Evolutionary conservation across 2,329 filamentous ascomycete genomes (phyloP), one percentile per base, ranked within the genome.

Genomic region (Cladosporium velox): DNA sequence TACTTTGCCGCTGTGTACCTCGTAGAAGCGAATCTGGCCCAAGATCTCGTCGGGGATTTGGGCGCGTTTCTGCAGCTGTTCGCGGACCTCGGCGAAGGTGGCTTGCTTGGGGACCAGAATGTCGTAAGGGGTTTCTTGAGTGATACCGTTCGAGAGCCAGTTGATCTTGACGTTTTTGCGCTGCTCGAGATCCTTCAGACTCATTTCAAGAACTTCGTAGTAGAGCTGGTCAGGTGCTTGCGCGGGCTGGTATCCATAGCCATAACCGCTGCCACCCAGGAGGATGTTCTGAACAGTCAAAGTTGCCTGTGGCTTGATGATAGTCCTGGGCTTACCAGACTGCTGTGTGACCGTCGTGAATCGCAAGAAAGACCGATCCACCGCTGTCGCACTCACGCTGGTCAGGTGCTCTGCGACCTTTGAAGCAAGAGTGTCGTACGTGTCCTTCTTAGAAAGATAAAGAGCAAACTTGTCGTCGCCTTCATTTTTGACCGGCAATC

Each of bases 151-250:
- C 49, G 90, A 91, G 55, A 99, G 82, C 88, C 91, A 94, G 1
- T 85, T 91, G 58, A 99, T 81, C 77, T 91, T 94, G 69, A 98
- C 82, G 66, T 83, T 87, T 82, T 96, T 97, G 82, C 96, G 95
- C 65, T 91, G 95, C 75, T 99, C 95, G 52, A 96, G 84, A 78
- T 99, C 96, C 28, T 91, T 91, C 57, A 99, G 81, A 73, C 92
- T 97, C 83, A 97, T 96, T 69, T 99, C 95, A 49, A 99, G 82
- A 32, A 98, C 87, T 77, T 99, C 95, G 75, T 93, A 99, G 77
- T 90, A 98, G 62, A 99, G 83, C 0, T 90, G 87, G 78, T 98
- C 94, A 15, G 72, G 68, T 26, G 73, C 70, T 24, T 85, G 80
- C 35, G 85, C 88, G 65, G 81, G 77, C 67, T 86, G 86, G 71